phyloP scores from a whole-genome alignment of 495 filamentous ascomycete species.

The Rostrohypoxylon terebratum region DNA sequence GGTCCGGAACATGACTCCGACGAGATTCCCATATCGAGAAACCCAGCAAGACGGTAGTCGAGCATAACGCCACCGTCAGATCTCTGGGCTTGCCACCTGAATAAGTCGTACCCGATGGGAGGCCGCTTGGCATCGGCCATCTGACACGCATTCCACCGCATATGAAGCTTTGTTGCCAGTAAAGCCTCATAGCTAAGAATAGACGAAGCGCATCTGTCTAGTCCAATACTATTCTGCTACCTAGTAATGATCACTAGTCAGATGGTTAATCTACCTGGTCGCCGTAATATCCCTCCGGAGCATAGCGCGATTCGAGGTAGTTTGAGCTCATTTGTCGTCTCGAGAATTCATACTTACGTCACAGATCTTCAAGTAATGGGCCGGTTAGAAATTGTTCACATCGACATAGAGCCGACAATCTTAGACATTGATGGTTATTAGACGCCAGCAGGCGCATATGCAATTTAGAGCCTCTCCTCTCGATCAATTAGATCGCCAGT shows the following conservation, averaged over 20 bases:
- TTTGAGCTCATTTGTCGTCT: slow-evolving; percentile 28
- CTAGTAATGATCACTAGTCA: not conserved
- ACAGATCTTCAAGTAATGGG: not conserved
- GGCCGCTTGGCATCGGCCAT: slow-evolving; percentile 2
- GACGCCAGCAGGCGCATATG: not conserved
- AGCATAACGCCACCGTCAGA: slow-evolving; percentile 21
- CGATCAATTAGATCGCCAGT: not conserved
- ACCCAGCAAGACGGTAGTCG: slow-evolving; percentile 12
- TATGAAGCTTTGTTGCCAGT: slow-evolving; percentile 14
- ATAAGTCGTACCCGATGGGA: slow-evolving; percentile 38
- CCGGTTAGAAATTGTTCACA: not conserved
- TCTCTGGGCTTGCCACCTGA: slow-evolving; percentile 29
- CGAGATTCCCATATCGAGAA: slow-evolving; percentile 22
- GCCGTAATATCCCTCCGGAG: not conserved
- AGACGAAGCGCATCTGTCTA: not conserved
- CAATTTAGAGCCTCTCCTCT: not conserved
- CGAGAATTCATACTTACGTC: not conserved
- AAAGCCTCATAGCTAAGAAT: slow-evolving; percentile 25
- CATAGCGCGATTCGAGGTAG: slow-evolving; percentile 18
- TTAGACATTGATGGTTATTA: not conserved
- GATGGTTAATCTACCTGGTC: not conserved
- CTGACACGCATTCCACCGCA: slow-evolving; percentile 19
- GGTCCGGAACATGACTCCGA: slow-evolving; percentile 42
- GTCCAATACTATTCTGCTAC: not conserved
- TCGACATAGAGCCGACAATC: not conserved